Base-by-base conservation (phyloP, 2,329 filamentous ascomycete species). In the Venturia pyrina region DNA sequence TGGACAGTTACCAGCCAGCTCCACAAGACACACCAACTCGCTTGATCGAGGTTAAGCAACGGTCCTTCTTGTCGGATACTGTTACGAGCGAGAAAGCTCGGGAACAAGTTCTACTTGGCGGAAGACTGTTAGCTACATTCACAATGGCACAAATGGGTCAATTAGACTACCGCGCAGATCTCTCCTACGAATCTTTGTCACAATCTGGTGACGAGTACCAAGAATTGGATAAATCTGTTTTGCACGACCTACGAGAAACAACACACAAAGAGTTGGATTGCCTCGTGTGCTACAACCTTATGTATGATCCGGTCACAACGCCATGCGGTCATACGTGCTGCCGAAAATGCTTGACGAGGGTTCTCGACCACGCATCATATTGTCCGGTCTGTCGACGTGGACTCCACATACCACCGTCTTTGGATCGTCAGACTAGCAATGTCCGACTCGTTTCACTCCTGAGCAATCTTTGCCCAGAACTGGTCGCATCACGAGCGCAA, bases 271-370 rank as follows among this genome's bases (percentile, higher is more conserved):
- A 96, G 73, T 80, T 96, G 72, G 91, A 96, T 72, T 97, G 93
- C 70, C 90, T 95, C 71, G 87, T 96, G 67, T 96, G 93, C 76
- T 96, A 93, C 74, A 85, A 87, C 50, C 76, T 96, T 28, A 89
- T 93, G 74, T 79, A 91, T 67, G 89, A 96, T 68, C 91, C 93
- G 0, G 80, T 93, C 63, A 96, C 92, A 0, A 96, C 91, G 0
- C 82, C 85, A 1, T 97, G 93, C 71, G 93, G 93, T 1, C 93
- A 97, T 74, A 96, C 91, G 0, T 93, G 95, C 71, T 97, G 93
- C 74, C 87, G 89, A 24, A 83, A 84, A 67, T 97, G 93, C 73
- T 80, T 96, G 28, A 85, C 87, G 66, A 85, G 89, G 59, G 86
- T 90, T 7, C 80, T 96, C 67, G 89, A 93, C 71, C 89, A 95